Evolutionary conservation across 345 rosid species (phyloP).

Genomic region (Populus deltoides): DNA sequence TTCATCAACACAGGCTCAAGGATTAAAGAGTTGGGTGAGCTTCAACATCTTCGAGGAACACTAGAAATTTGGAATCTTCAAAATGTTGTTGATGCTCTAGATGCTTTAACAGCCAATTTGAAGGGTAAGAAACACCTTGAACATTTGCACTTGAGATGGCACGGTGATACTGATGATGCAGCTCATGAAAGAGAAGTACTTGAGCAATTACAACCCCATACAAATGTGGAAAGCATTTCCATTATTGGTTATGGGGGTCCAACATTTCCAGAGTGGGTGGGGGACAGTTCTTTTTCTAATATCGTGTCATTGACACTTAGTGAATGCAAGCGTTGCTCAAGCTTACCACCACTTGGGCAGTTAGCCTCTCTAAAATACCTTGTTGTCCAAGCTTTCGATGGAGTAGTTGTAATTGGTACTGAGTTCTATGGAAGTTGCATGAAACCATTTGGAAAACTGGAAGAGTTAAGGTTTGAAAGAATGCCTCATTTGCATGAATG

Average conservation of each 20-base stretch:
- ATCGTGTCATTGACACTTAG: not conserved
- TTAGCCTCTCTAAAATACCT: not conserved
- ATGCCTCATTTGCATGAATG: constrained; percentile 5
- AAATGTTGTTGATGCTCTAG: not conserved
- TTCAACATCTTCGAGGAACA: not conserved
- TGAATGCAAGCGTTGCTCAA: not conserved
- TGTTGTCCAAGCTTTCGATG: not conserved
- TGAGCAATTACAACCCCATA: not conserved
- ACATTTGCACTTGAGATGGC: not conserved
- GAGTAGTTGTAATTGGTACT: not conserved
- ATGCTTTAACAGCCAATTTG: not conserved
- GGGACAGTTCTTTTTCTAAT: not conserved
- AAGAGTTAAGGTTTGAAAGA: not conserved
- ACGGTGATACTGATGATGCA: not conserved
- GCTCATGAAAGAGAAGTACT: not conserved
- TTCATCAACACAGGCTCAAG: not conserved
- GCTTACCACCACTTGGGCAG: not conserved
- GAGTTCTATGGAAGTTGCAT: not conserved
- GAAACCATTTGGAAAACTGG: not conserved
- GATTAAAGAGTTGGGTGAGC: not conserved
- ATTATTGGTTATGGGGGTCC: not conserved
- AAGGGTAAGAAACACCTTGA: not conserved
- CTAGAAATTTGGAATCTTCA: constrained; percentile 3
- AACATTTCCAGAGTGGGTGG: constrained; percentile 6
- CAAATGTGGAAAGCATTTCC: not conserved